phyloP scores from a whole-genome alignment of 2,329 filamentous ascomycete species.

The Penicillium sp. region DNA sequence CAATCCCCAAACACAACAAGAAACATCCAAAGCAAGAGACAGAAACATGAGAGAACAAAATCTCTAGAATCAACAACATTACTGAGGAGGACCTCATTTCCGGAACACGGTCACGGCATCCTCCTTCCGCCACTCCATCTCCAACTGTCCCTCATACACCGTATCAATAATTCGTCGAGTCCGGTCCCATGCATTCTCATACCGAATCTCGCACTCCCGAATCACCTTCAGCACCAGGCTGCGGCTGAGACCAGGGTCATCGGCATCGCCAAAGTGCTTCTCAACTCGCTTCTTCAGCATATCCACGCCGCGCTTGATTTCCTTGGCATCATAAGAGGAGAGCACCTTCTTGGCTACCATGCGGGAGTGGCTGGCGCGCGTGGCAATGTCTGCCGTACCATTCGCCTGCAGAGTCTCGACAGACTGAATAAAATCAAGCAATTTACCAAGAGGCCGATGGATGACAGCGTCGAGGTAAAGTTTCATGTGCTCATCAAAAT shows the following conservation, averaged over 20 bases:
- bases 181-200: slow-evolving; percentile 61
- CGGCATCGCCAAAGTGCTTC: slow-evolving; percentile 94
- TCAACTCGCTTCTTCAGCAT: slow-evolving; percentile 88
- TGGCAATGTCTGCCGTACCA: slow-evolving; percentile 67
- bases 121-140: slow-evolving; percentile 56
- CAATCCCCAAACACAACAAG: slow-evolving; percentile 13
- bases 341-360: slow-evolving; percentile 85
- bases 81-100: slow-evolving; percentile 34
- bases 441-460: slow-evolving; percentile 83
- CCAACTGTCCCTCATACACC: slow-evolving; percentile 54
- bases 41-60: slow-evolving; percentile 16
- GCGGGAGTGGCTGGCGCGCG: slow-evolving; percentile 82
- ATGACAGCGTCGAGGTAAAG: slow-evolving; percentile 89
- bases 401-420: slow-evolving; percentile 73
- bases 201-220: slow-evolving; percentile 64
- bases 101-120: slow-evolving; percentile 52
- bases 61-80: slow-evolving; percentile 11
- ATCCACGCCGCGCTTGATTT: slow-evolving; percentile 89
- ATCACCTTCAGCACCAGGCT: slow-evolving; percentile 65
- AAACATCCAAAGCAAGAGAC: slow-evolving; percentile 5
- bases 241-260: slow-evolving; percentile 71
- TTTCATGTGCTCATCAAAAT: slow-evolving; percentile 84
- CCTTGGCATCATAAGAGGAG: slow-evolving; percentile 77
- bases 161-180: slow-evolving; percentile 51
- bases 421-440: slow-evolving; percentile 90